Evolutionary conservation across 2,329 filamentous ascomycete genomes (phyloP), one percentile per base, ranked within the genome.

Genomic region (Exophiala phaeomuriformis): DNA sequence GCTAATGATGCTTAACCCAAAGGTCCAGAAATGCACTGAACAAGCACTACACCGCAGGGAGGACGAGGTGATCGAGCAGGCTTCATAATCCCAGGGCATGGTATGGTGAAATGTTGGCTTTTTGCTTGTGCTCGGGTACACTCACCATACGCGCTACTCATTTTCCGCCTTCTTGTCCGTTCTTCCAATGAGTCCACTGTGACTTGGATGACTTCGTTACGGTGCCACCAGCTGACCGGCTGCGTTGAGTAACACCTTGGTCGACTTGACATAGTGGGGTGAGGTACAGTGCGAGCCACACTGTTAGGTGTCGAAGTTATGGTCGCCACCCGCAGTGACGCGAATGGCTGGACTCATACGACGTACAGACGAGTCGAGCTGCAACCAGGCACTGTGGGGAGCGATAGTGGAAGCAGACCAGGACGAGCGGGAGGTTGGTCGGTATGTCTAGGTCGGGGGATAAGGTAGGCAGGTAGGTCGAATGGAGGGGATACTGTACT

Each of bases 181-280:
- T 41, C 12, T 41, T 59, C 57, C 32, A 55, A 27, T 10, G 47
- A 42, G 12, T 56, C 57, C 30, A 39, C 46, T 44, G 53, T 31
- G 19, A 51, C 45, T 42, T 56, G 57, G 30, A 59, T 56, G 27
- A 51, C 31, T 30, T 54, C 45, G 19, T 46, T 46, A 50, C 59
- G 29, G 36, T 60, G 31, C 45, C 52, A 37, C 45, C 55, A 48
- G 28, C 47, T 37, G 51, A 64, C 50, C 12, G 45, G 31, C 33
- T 51, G 35, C 36, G 52, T 58, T 9, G 56, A 35, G 42, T 55
- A 51, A 30, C 42, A 46, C 12, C 28, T 10, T 10, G 12, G 39
- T 9, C 45, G 40, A 32, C 49, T 52, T 19, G 55, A 40, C 55
- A 55, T 55, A 19, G 12, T 48, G n/a, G 30, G 12, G 28, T 3